Percentiles rank a stretch among this genome's conserved stretches.
Conservation (phyloP, 352 stramenopile genomes). For the Elongisporangium senticosum region DNA sequence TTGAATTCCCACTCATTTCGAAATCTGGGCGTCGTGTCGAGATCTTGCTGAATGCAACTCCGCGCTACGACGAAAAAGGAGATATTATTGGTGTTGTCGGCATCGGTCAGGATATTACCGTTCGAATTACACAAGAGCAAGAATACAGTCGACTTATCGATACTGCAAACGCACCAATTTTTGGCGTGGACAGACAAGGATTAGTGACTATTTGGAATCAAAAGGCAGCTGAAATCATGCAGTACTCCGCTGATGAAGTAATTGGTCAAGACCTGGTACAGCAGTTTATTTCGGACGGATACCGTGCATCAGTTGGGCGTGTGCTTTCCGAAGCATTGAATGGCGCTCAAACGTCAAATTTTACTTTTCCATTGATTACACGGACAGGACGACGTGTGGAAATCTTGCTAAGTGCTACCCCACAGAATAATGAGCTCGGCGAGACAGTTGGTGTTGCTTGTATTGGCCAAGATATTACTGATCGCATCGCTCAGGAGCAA, state of each 20-base stretch:
- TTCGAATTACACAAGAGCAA: slow-evolving; percentile 48
- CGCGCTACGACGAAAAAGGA: slow-evolving; percentile 63
- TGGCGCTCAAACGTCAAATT: slow-evolving; percentile 74
- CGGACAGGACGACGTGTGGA: slow-evolving; percentile 65
- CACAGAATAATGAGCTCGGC: slow-evolving; percentile 65
- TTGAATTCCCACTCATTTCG: slow-evolving; percentile 50
- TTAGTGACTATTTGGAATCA: slow-evolving; percentile 90
- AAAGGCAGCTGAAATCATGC: slow-evolving; percentile 85
- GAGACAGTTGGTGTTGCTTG: slow-evolving; percentile 79
- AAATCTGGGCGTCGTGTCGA: slow-evolving; percentile 47
- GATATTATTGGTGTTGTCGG: slow-evolving; percentile 71
- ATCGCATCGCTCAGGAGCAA: slow-evolving; percentile 88
- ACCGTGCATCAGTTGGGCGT: slow-evolving; percentile 48
- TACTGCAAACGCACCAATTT: slow-evolving; percentile 85
- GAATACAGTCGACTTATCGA: slow-evolving; percentile 78
- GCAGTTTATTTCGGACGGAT: slow-evolving; percentile 83
- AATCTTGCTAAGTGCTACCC: slow-evolving; percentile 77
- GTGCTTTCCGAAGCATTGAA: slow-evolving; percentile 69
- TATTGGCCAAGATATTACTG: slow-evolving; percentile 83
- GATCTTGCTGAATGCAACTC: slow-evolving; percentile 68
- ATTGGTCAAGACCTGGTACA: slow-evolving; percentile 86
- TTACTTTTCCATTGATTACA: slow-evolving; percentile 80
- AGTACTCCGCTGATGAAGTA: slow-evolving; percentile 84
- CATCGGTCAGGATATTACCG: slow-evolving; percentile 70
- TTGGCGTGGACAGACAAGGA: slow-evolving; percentile 72